Evolutionary conservation across 2,329 filamentous ascomycete genomes (phyloP).

Genomic region (Metarhizium rileyi): DNA sequence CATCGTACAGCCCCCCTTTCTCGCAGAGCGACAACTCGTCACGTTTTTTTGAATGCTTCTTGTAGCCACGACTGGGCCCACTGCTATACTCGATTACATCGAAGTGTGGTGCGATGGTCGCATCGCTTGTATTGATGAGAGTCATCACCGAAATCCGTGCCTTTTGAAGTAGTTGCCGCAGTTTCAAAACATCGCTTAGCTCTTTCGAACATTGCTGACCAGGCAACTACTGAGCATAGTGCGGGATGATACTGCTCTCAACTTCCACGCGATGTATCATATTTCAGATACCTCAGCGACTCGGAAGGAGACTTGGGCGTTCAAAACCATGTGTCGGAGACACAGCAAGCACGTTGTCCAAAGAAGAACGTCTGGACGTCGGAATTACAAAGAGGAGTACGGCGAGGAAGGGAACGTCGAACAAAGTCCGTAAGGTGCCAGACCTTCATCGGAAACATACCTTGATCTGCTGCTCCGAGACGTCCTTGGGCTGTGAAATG

Average conservation of each 20-base stretch:
- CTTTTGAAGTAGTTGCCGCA: constrained; percentile 10
- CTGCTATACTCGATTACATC: constrained; percentile 40
- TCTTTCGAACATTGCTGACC: constrained; percentile 36
- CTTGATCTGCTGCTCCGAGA: constrained; percentile 97
- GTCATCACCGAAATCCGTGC: constrained; percentile 4
- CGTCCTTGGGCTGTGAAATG: constrained; percentile 74
- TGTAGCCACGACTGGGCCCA: constrained; percentile 28
- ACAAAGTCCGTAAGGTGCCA: constrained; percentile 58
- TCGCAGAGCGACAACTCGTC: background rate
- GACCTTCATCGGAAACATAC: constrained; percentile 93
- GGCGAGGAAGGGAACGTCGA: constrained; percentile 45
- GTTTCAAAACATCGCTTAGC: constrained; percentile 18
- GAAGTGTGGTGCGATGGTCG: constrained; percentile 6
- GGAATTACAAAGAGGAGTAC: constrained; percentile 20
- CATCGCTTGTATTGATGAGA: constrained; percentile 4
- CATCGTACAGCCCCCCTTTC: background rate
- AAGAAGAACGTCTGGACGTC: constrained; percentile 14
- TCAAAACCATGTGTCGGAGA: background rate
- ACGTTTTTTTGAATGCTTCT: background rate
- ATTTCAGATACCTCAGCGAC: constrained; percentile 19
- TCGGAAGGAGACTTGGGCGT: constrained; percentile 22
- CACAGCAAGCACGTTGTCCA: constrained; percentile 5
- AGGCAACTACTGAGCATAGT: constrained; percentile 35
- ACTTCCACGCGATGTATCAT: constrained; percentile 37
- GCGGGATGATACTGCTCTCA: constrained; percentile 48